Evolutionary conservation across 257 asterid species (phyloP).

Genomic region (Cinchona pubescens): DNA sequence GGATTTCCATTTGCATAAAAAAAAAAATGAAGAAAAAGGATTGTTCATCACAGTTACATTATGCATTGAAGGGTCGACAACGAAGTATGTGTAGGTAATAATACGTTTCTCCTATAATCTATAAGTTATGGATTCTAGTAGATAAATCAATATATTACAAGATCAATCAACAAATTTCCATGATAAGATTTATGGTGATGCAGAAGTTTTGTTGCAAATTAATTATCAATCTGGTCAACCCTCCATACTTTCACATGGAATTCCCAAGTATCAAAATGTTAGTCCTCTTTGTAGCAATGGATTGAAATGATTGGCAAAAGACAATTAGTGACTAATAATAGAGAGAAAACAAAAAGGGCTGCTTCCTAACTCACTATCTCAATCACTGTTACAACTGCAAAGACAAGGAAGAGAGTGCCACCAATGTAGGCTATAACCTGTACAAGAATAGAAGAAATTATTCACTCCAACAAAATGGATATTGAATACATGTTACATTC

Average conservation of each 20-base stretch:
- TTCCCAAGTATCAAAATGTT: neutral
- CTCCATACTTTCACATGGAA: neutral
- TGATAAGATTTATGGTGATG: neutral
- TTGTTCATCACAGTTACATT: neutral
- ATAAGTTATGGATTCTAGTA: too few species aligned
- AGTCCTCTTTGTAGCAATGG: neutral
- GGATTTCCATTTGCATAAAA: neutral
- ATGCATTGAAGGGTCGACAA: too few species aligned
- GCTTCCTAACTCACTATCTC: constrained; percentile 51
- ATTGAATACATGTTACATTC: neutral
- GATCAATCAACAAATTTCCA: neutral
- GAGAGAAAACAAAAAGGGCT: neutral
- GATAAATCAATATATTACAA: neutral
- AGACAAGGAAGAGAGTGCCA: constrained; percentile 78
- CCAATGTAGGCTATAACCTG: constrained; percentile 79
- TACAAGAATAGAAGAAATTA: neutral
- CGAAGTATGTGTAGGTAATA: too few species aligned
- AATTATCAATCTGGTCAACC: neutral
- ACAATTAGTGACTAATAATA: neutral
- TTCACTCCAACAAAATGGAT: neutral
- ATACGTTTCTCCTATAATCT: too few species aligned
- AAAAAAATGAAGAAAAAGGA: too few species aligned
- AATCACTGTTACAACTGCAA: constrained; percentile 65
- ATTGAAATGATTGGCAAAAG: neutral
- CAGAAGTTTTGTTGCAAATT: neutral